A percentile compares a stretch with the other conserved stretches of the same genome.
These are phyloP conservation scores for Nakaseomyces uthaithaninus DNA, from an alignment of 1,139 yeast species.

Conservation along the genomic window DNA sequence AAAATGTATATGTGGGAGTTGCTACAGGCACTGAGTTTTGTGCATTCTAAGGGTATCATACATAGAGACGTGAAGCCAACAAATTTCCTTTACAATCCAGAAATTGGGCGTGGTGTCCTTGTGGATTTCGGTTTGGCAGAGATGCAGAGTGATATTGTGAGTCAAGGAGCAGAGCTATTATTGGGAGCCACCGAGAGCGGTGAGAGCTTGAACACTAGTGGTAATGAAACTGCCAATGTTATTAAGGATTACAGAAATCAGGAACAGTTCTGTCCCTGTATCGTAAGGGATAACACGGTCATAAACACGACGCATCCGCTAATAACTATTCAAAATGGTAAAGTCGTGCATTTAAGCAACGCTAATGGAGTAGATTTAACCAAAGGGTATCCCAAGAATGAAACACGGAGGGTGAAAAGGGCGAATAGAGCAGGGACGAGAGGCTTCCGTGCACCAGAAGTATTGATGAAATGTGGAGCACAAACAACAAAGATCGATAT, in stretches of 20 bases:
- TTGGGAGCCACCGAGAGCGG: not conserved
- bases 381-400: conserved; percentile 73
- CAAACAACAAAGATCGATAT: conserved; percentile 78
- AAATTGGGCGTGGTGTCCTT: conserved; percentile 67
- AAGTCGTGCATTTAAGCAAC: conserved; percentile 24
- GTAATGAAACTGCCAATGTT: conserved; percentile 15
- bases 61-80: conserved; percentile 91
- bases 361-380: conserved; percentile 32
- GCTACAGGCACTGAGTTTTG: conserved; percentile 64
- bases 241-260: conserved; percentile 30
- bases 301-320: conserved; percentile 14
- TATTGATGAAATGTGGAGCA: conserved; percentile 74
- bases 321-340: conserved; percentile 30
- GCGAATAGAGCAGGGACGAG: conserved; percentile 98
- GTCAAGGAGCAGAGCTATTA: conserved; percentile 3
- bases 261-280: conserved; percentile 30
- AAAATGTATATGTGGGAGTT: conserved; percentile 74
- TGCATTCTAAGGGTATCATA: conserved; percentile 67
- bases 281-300: conserved; percentile 14
- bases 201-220: too few species aligned
- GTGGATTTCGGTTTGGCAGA: conserved; percentile 95
- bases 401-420: conserved; percentile 77
- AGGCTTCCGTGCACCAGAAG: conserved; percentile 95
- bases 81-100: conserved; percentile 74
- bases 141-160: conserved; percentile 25